Percentiles rank a stretch among this genome's conserved stretches.
Evolutionary conservation across 106 monocot genomes (phyloP).

Genomic region (Acanthochlamys bracteata): DNA sequence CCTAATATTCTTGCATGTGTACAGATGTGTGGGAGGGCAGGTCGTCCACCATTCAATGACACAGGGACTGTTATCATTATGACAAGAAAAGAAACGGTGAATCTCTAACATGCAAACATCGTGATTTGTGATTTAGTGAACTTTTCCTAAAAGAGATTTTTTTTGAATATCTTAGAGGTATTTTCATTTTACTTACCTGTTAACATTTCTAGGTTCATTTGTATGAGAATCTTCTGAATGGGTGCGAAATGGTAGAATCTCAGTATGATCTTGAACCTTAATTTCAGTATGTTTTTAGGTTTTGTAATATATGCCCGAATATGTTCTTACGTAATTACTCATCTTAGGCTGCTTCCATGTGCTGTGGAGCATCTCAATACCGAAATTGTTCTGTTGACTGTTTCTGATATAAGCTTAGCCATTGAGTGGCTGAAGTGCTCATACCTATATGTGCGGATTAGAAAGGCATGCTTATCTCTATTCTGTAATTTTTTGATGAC

Average conservation of each 20-base stretch:
- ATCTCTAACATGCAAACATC: slow-evolving; percentile 1
- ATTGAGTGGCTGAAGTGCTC: slow-evolving; percentile 96
- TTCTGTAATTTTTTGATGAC: not conserved
- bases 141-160: no score
- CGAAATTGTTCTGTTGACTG: slow-evolving; percentile 82
- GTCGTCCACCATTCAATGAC: slow-evolving; percentile 96
- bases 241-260: slow-evolving; percentile 99
- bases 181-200: no score
- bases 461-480: slow-evolving; percentile 48
- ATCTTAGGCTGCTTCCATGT: slow-evolving; percentile 71
- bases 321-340: not conserved
- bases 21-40: slow-evolving; percentile 98
- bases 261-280: slow-evolving; percentile 49
- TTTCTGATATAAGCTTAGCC: slow-evolving; percentile 86
- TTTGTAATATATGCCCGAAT: not conserved
- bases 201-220: slow-evolving; percentile 79
- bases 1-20: slow-evolving; percentile 2
- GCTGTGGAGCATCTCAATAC: slow-evolving; percentile 88
- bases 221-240: slow-evolving; percentile 92
- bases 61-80: slow-evolving; percentile 87
- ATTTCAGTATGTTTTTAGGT: not conserved
- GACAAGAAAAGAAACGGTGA: slow-evolving; percentile 94
- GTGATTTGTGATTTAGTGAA: no score
- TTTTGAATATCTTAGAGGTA: no score
- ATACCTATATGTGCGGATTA: slow-evolving; percentile 86